Conservation (phyloP, 2,329 filamentous ascomycete species). For the Juglanconis oblonga region DNA sequence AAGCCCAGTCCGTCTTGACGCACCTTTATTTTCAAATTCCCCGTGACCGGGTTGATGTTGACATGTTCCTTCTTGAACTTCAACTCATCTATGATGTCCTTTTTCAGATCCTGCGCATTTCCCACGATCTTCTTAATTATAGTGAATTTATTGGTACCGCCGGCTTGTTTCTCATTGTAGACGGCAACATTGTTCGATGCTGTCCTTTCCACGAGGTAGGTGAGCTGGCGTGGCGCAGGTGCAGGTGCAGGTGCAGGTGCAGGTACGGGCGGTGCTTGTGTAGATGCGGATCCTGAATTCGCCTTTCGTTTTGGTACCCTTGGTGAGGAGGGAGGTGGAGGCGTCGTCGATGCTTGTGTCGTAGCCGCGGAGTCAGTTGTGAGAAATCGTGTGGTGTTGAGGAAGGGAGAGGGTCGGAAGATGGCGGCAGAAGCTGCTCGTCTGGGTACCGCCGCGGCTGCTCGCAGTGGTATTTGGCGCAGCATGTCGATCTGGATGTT, state of each 20-base stretch:
- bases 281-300: constrained; percentile 8
- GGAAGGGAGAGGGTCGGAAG: not conserved
- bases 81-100: constrained; percentile 61
- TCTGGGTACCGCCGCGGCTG: constrained; percentile 10
- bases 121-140: constrained; percentile 78
- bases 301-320: not conserved
- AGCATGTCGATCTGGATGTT: not conserved
- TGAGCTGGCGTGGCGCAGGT: constrained; percentile 37
- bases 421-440: constrained; percentile 1
- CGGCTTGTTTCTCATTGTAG: constrained; percentile 70
- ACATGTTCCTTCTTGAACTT: constrained; percentile 53
- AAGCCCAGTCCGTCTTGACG: constrained; percentile 17
- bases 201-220: constrained; percentile 73
- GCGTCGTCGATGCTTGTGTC: not conserved
- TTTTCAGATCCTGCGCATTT: constrained; percentile 59
- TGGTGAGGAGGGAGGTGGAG: not conserved
- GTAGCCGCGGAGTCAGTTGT: not conserved
- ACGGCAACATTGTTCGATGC: constrained; percentile 69
- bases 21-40: constrained; percentile 74
- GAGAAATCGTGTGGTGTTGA: constrained; percentile 2
- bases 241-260: constrained; percentile 18
- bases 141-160: constrained; percentile 73
- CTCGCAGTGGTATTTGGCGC: constrained; percentile 11
- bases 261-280: constrained; percentile 11
- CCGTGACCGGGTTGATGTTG: constrained; percentile 57